A percentile compares a stretch with the other conserved stretches of the same genome.
phyloP scores from a whole-genome alignment of 2,329 filamentous ascomycete species.

The Tolypocladium nubicola region DNA sequence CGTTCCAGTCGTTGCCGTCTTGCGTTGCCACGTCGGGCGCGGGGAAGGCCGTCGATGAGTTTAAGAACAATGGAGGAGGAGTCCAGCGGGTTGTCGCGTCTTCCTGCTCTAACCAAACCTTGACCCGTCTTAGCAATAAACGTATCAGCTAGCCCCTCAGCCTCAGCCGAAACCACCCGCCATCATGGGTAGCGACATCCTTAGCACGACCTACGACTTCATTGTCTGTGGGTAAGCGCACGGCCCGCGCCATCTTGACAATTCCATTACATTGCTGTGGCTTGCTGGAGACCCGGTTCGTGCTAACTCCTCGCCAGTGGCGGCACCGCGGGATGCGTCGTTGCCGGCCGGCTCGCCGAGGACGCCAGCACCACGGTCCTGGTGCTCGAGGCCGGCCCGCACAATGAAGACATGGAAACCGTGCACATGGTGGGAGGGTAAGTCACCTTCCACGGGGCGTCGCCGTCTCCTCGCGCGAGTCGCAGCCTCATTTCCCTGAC shows the following conservation, averaged over 20 bases:
- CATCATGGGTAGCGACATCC: not conserved
- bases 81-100: not conserved
- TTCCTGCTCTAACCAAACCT: not conserved
- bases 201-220: slow-evolving; percentile 17
- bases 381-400: slow-evolving; percentile 24
- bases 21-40: not conserved
- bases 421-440: slow-evolving; percentile 40
- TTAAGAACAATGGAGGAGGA: not conserved
- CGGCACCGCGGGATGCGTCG: slow-evolving; percentile 25
- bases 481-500: not conserved
- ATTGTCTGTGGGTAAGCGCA: slow-evolving; percentile 21
- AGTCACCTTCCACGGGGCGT: slow-evolving; percentile 4
- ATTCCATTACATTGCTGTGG: not conserved
- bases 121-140: not conserved
- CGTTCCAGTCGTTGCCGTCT: not conserved
- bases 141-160: not conserved
- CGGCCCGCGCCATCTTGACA: not conserved
- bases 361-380: slow-evolving; percentile 17
- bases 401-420: slow-evolving; percentile 33
- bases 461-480: too few relatives aligned
- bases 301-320: slow-evolving; percentile 10
- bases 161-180: not conserved
- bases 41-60: not conserved
- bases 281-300: not conserved
- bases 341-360: slow-evolving; percentile 26